These are phyloP conservation scores for Penicillium cataractarum DNA, from an alignment of 495 filamentous ascomycete species.

Conservation along the genomic window DNA sequence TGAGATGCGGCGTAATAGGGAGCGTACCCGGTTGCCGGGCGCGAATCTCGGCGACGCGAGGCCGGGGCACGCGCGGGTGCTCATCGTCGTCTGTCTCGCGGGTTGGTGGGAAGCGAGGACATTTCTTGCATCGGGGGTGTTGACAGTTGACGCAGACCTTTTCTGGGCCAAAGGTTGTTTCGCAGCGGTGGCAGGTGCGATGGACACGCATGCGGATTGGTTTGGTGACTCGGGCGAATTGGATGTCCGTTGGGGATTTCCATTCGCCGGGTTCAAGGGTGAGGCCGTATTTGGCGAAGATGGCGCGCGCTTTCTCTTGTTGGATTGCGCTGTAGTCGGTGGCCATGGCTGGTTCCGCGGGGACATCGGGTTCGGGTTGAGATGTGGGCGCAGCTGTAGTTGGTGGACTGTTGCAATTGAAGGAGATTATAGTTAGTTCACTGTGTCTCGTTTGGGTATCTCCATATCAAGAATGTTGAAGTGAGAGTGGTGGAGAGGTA, in stretches of 20 bases:
- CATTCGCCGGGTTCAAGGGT: conserved; percentile 71
- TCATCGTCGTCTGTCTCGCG: conserved; percentile 14
- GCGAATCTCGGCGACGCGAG: conserved; percentile 31
- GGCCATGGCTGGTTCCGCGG: conserved; percentile 32
- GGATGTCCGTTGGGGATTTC: conserved; percentile 57
- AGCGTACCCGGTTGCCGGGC: conserved; percentile 14
- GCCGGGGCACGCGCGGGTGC: conserved; percentile 44
- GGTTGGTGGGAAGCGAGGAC: conserved; percentile 67
- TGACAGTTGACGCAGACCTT: conserved; percentile 73
- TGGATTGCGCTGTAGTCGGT: conserved; percentile 48
- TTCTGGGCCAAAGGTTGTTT: conserved; percentile 69
- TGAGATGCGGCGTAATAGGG: conserved; percentile 18
- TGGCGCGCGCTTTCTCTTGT: conserved; percentile 68
- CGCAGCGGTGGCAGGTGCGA: conserved; percentile 77
- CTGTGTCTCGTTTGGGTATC: background rate
- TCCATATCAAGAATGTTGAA: too few species aligned
- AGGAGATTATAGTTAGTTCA: background rate
- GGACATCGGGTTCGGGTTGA: conserved; percentile 13
- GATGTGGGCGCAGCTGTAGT: conserved; percentile 17
- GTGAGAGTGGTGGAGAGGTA: conserved; percentile 16
- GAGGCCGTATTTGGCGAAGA: conserved; percentile 76
- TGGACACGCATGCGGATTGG: conserved; percentile 91
- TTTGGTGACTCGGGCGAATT: conserved; percentile 78
- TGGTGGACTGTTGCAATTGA: conserved; percentile 19
- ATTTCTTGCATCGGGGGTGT: conserved; percentile 78